Percentiles rank a stretch among this genome's conserved stretches.
Conservation (phyloP, 352 stramenopile species). For the Pythium myriotylum region DNA sequence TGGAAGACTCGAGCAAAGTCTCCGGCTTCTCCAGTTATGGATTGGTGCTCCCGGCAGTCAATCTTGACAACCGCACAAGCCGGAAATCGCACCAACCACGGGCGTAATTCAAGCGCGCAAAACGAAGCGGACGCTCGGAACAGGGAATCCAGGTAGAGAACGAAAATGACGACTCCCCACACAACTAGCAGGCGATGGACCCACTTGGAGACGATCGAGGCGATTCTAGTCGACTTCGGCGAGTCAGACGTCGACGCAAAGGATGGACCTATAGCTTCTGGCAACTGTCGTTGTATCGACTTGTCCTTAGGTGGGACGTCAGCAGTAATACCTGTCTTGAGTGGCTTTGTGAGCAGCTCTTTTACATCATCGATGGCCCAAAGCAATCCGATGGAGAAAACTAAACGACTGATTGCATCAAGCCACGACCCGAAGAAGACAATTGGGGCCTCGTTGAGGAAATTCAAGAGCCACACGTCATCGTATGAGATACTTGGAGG, state of each 20-base stretch:
- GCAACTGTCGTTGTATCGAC: background rate
- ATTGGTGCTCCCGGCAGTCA: slow-evolving; percentile 4
- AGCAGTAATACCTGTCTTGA: background rate
- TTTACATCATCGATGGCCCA: slow-evolving; percentile 13
- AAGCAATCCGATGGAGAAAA: slow-evolving; percentile 14
- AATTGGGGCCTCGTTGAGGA: slow-evolving; percentile 10
- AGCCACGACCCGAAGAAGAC: slow-evolving; percentile 9
- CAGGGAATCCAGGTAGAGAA: slow-evolving; percentile 1
- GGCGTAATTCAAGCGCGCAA: slow-evolving; percentile 8
- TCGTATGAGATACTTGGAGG: slow-evolving; percentile 5
- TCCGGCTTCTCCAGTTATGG: slow-evolving; percentile 3
- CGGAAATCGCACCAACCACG: slow-evolving; percentile 9
- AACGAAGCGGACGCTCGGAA: background rate
- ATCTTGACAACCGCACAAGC: slow-evolving; percentile 14
- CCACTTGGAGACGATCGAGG: background rate
- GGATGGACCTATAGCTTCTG: background rate
- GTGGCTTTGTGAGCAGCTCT: slow-evolving; percentile 8
- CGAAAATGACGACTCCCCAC: background rate
- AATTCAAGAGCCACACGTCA: slow-evolving; percentile 2
- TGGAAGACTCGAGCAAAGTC: slow-evolving; percentile 10
- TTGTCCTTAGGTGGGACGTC: background rate
- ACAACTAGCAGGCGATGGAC: slow-evolving; percentile 5
- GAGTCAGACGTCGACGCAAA: background rate
- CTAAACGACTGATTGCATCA: slow-evolving; percentile 8
- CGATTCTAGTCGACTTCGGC: background rate